Base-by-base conservation (phyloP, 345 rosid species). In the Garcia nutans region DNA sequence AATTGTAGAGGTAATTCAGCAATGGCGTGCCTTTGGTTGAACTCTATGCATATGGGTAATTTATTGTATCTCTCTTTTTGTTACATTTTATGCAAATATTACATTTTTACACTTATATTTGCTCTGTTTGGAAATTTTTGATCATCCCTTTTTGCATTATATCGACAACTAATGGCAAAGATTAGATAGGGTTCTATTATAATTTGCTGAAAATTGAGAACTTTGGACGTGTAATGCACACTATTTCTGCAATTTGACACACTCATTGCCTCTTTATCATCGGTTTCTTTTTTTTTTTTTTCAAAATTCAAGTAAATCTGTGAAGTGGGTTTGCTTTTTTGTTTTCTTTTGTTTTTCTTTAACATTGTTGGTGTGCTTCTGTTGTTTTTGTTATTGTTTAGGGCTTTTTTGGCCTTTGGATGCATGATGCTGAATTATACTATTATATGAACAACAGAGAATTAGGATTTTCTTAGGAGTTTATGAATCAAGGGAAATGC, bases 11-110 rank as follows among this genome's bases (percentile, higher is more conserved):
- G 63, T 59, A 55, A 74, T 71, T 71, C 72, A 12, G 71, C 77
- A 67, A 41, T 74, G 79, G 77, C 65, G 79, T 71, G 50, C 57
- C 81, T 63, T 37, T 56, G 68, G 69, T 68, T 72, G 42, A 79
- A 65, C 63, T 59, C 63, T 73, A 74, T 65, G 73, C 59, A 56
- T 49, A 76, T 55, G 75, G 84, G 81, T 79, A 79, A 56, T 68
- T 68, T 68, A 41, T 71, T 17, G 4, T 63, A 2, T 52, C 7
- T 49, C 37, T 28, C 31, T 74, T 20, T 64, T 28, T 74, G 58
- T 63, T 42, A n/a, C 45, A 20, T 58, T 50, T 52, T 24, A 42
- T 54, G 41, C 49, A 8, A 31, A 16, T 52, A 65, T 49, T 55
- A 16, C 24, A 10, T 58, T 37, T 68, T 76, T 68, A 24, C 57